Percentiles rank a stretch among this genome's conserved stretches.
phyloP scores from a whole-genome alignment of 148 eudicot genomes.

The Silene latifolia region DNA sequence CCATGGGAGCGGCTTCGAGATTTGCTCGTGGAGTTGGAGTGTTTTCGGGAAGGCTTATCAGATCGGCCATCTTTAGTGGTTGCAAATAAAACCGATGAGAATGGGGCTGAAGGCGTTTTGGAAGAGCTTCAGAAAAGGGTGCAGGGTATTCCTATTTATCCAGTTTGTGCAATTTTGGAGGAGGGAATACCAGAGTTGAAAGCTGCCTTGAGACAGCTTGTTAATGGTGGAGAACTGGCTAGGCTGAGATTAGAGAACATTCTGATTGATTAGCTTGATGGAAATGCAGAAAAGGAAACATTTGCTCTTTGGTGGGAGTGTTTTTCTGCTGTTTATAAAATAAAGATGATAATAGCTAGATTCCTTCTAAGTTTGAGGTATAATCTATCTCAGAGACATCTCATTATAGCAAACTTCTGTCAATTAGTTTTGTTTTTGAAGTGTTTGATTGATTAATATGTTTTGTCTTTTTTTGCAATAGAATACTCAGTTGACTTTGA shows the following conservation, averaged over 20 bases:
- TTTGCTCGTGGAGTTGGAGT: slow-evolving; percentile 70
- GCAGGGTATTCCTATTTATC: slow-evolving; percentile 58
- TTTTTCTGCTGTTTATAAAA: background rate
- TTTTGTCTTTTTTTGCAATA: background rate
- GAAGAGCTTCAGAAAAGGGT: slow-evolving; percentile 66
- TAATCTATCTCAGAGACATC: background rate
- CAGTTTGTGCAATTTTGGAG: slow-evolving; percentile 83
- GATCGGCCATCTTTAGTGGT: slow-evolving; percentile 66
- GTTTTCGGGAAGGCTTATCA: slow-evolving; percentile 71
- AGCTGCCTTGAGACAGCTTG: slow-evolving; percentile 63
- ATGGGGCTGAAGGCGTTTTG: slow-evolving; percentile 61
- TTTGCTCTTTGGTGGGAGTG: background rate
- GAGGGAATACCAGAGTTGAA: slow-evolving; percentile 72
- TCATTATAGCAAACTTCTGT: background rate
- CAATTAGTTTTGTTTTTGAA: background rate
- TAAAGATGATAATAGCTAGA: background rate
- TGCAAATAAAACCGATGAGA: slow-evolving; percentile 85
- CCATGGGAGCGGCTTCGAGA: slow-evolving; percentile 94
- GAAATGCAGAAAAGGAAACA: too few relatives aligned
- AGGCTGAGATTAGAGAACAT: slow-evolving; percentile 46
- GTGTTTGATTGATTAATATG: background rate
- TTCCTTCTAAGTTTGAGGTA: slow-evolving; percentile 12
- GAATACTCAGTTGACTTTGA: background rate
- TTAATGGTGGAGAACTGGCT: slow-evolving; percentile 42
- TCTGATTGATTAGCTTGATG: slow-evolving; percentile 38